These are phyloP conservation scores for Capsicum baccatum DNA, from an alignment of 257 asterid genomes.

Conservation along the genomic window DNA sequence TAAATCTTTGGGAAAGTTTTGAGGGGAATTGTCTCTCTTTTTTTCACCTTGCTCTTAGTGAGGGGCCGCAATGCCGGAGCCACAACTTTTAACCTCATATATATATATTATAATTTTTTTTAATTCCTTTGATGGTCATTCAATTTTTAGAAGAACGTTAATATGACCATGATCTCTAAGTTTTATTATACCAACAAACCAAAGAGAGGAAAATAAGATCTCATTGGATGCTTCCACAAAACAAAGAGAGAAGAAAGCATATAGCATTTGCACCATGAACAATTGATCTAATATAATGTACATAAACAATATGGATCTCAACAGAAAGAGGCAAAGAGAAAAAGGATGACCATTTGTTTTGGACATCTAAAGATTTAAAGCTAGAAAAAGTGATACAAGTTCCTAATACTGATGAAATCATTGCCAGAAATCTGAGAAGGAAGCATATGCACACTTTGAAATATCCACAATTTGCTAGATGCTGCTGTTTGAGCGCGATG, in stretches of 20 bases:
- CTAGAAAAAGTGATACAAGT: slow-evolving; percentile 24
- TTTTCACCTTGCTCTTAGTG: background rate
- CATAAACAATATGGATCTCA: background rate
- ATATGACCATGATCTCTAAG: background rate
- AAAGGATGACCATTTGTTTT: slow-evolving; percentile 26
- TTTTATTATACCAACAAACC: too few relatives aligned
- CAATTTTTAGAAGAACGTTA: background rate
- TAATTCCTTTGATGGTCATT: background rate
- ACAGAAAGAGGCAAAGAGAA: background rate
- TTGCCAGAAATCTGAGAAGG: slow-evolving; percentile 13
- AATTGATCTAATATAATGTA: background rate
- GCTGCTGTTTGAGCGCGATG: slow-evolving; percentile 50
- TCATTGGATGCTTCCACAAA: background rate
- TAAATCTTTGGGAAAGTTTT: slow-evolving; percentile 21
- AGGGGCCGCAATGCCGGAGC: background rate
- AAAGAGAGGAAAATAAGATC: background rate
- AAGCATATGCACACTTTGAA: slow-evolving; percentile 19
- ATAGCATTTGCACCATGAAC: background rate
- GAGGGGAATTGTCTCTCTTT: background rate
- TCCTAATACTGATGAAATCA: background rate
- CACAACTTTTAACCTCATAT: background rate
- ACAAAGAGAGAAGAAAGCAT: background rate
- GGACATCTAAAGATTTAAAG: background rate
- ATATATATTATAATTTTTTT: background rate
- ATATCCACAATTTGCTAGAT: slow-evolving; percentile 31